Evolutionary conservation across 148 eudicot species (phyloP).

Genomic region (Cornus suecica): DNA sequence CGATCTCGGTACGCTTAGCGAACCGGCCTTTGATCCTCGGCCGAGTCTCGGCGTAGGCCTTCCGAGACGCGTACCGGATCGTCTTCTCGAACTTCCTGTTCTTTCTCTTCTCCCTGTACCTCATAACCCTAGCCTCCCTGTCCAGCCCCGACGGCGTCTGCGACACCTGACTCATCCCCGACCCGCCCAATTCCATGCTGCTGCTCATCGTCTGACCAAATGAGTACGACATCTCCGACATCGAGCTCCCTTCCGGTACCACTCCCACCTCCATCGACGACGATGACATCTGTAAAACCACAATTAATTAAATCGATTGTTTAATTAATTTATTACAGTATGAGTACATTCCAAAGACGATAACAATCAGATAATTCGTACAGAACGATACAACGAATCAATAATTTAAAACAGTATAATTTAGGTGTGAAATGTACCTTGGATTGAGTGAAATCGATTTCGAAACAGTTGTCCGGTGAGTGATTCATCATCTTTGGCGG

Average conservation of each 20-base stretch:
- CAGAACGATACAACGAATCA: no score
- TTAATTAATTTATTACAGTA: no score
- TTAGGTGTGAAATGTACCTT: slow-evolving; percentile 56
- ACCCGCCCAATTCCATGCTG: slow-evolving; percentile 13
- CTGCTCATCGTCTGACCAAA: slow-evolving; percentile 20
- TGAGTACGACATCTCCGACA: slow-evolving; percentile 57
- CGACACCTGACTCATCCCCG: slow-evolving; percentile 10
- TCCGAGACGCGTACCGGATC: slow-evolving; percentile 85
- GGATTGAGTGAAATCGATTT: slow-evolving; percentile 30
- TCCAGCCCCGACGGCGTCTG: slow-evolving; percentile 26
- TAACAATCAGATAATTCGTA: no score
- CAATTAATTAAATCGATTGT: neutral
- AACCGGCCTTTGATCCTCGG: slow-evolving; percentile 92
- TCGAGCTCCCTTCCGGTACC: slow-evolving; percentile 69
- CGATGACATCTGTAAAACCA: slow-evolving; percentile 59
- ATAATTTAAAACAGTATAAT: no score
- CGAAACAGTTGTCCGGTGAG: slow-evolving; percentile 33
- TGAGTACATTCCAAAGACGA: no score
- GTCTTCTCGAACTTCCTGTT: slow-evolving; percentile 92
- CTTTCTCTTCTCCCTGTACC: slow-evolving; percentile 94
- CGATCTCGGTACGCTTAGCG: slow-evolving; percentile 56
- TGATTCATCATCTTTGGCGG: neutral
- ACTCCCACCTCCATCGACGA: slow-evolving; percentile 81
- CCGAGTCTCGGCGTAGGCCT: slow-evolving; percentile 89
- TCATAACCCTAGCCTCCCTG: slow-evolving; percentile 74